Evolutionary conservation across 2,329 filamentous ascomycete genomes (phyloP).

Genomic region (Fusarium sp.): DNA sequence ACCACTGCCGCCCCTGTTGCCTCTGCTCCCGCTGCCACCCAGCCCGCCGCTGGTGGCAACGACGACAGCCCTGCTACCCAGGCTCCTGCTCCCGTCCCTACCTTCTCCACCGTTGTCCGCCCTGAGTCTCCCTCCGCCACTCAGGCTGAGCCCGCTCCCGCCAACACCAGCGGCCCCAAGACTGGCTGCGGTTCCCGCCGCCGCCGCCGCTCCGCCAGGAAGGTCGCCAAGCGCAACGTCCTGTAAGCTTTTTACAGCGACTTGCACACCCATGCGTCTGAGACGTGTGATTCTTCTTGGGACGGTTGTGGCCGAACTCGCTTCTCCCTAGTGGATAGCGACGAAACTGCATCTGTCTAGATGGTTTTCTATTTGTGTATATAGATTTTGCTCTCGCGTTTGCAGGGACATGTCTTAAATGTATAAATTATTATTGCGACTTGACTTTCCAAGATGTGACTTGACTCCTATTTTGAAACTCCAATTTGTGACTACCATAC

Average conservation of each 20-base stretch:
- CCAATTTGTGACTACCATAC: background rate
- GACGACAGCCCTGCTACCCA: background rate
- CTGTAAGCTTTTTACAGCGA: conserved; percentile 20
- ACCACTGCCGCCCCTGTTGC: background rate
- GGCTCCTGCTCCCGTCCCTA: conserved; percentile 18
- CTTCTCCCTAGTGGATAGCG: conserved; percentile 33
- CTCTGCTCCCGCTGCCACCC: conserved; percentile 18
- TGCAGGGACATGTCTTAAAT: conserved; percentile 35
- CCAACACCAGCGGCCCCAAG: conserved; percentile 27
- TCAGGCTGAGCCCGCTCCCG: conserved; percentile 23
- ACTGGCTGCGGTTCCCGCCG: conserved; percentile 39
- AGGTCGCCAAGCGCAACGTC: conserved; percentile 8
- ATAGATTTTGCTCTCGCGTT: conserved; percentile 42
- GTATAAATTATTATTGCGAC: conserved; percentile 36
- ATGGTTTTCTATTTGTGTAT: conserved; percentile 43
- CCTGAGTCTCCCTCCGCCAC: conserved; percentile 26
- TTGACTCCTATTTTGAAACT: background rate
- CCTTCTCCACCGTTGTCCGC: conserved; percentile 39
- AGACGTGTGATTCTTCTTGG: conserved; percentile 22
- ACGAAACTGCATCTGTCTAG: conserved; percentile 29
- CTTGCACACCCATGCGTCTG: conserved; percentile 5
- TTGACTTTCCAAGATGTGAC: background rate
- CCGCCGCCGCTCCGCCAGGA: conserved; percentile 38
- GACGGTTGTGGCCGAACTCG: conserved; percentile 10
- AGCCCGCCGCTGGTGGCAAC: conserved; percentile 16